Percentiles rank a stretch among this genome's conserved stretches.
These are phyloP conservation scores for Iberis pinnata DNA, from an alignment of 345 rosid species.

Conservation along the genomic window DNA sequence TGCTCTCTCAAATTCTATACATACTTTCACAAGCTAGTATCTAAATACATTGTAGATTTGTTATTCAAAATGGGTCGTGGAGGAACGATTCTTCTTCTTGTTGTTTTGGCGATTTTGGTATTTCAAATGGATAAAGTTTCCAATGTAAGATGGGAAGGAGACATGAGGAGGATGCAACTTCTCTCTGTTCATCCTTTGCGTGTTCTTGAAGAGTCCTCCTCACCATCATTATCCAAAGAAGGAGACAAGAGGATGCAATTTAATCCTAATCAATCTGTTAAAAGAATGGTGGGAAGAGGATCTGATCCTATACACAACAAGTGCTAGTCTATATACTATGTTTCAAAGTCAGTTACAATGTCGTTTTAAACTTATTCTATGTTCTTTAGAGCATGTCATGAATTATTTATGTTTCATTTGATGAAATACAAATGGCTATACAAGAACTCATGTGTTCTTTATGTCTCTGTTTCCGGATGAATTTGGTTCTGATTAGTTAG, in stretches of 20 bases:
- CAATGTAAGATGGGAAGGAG: constrained; percentile 39
- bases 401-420: too few species aligned
- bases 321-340: too few species aligned
- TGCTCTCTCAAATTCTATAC: constrained; percentile 31
- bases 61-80: constrained; percentile 36
- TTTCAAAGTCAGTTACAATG: too few species aligned
- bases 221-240: too few species aligned
- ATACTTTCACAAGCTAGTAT: constrained; percentile 14
- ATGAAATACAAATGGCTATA: too few species aligned
- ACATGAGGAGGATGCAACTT: constrained; percentile 23
- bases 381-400: too few species aligned
- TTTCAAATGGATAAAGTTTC: constrained; percentile 37
- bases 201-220: constrained; percentile 31
- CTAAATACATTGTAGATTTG: constrained; percentile 5
- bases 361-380: too few species aligned
- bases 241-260: too few species aligned
- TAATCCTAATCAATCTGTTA: constrained; percentile 56
- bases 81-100: constrained; percentile 36
- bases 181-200: constrained; percentile 31
- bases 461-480: too few species aligned
- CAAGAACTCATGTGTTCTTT: too few species aligned
- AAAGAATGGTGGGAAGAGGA: constrained; percentile 60
- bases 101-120: constrained; percentile 26
- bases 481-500: too few species aligned
- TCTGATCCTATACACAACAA: constrained; percentile 90